Percentiles rank a stretch among this genome's conserved stretches.
Conservation (phyloP, 2,329 filamentous ascomycete genomes). For the Apiospora phragmitis region DNA sequence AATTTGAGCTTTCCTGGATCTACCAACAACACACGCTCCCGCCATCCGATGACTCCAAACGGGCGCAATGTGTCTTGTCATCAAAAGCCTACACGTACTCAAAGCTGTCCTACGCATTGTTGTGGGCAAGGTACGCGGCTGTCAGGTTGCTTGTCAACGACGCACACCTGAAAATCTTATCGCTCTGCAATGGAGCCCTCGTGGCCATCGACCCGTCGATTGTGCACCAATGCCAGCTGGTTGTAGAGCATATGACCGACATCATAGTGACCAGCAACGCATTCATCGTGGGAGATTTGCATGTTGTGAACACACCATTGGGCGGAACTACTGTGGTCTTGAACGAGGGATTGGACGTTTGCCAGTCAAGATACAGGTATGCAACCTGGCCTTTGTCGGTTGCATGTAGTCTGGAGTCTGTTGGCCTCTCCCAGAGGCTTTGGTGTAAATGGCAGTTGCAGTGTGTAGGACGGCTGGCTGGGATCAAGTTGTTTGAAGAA, state of each 20-base stretch:
- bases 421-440: not conserved
- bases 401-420: slow-evolving; percentile 6
- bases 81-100: slow-evolving; percentile 25
- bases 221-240: not conserved
- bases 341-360: not conserved
- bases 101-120: slow-evolving; percentile 21
- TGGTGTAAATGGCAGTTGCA: not conserved
- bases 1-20: not conserved
- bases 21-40: slow-evolving; percentile 16
- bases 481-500: slow-evolving; percentile 8
- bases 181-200: slow-evolving; percentile 15
- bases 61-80: slow-evolving; percentile 23
- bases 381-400: not conserved
- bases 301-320: not conserved
- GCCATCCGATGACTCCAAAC: slow-evolving; percentile 9
- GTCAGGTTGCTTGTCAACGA: slow-evolving; percentile 26
- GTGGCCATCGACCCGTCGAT: not conserved
- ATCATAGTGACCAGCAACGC: not conserved
- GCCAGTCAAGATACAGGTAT: not conserved
- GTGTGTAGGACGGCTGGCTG: not conserved
- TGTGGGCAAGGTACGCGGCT: slow-evolving; percentile 29
- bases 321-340: not conserved
- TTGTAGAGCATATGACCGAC: not conserved
- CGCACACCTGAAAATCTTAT: slow-evolving; percentile 17
- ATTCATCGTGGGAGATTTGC: not conserved